Base-by-base conservation (phyloP, 2,329 filamentous ascomycete genomes). In the Colletotrichum sp. region DNA sequence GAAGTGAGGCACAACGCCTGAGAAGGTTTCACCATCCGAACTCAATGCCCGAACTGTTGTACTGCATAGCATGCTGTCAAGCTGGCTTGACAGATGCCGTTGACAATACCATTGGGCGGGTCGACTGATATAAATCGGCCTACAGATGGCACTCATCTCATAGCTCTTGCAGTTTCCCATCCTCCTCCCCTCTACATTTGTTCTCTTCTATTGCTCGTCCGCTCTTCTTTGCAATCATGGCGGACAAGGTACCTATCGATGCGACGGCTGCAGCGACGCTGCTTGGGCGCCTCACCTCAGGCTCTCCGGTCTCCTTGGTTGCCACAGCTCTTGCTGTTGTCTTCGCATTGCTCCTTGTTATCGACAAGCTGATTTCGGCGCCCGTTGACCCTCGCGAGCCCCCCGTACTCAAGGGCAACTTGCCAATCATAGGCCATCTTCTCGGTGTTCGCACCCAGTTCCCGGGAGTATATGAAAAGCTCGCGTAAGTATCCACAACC, bases 341-440 rank as follows among this genome's bases (percentile, higher is more conserved):
- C 12, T 52, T 64, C 24, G 43, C 60, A 16, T 34, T 76, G 16
- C 38, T 69, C 6, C 12, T 76, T 16, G 36, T 58, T 8, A 43
- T 72, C 16, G 71, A 72, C 43, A 73, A 48, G 28, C 21, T 75
- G 28, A 18, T 75, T 18, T 69, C 58, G 6, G 72, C 75, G 7
- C 60, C 67, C 21, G 55, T 82, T 6, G 81, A 84, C 67, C 80
- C 84, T 8, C 80, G 82, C 65, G 88, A 90, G 74, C 88, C 88
- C 6, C 86, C 87, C 6, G 75, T 85, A 0, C 32, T 89, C 30
- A 83, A 83, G 38, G 81, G 85, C 1, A 81, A 65, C 21, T 81
- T 90, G 34, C 88, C 88, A 1, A 80, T 86, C 28, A 77, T 89
- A 57, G 88, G 88, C 3, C 88, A 89, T 85, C 81, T 88, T 28